Percentiles rank a stretch among this genome's conserved stretches.
Conservation (phyloP, 106 monocot species). For the Dendrobium catenatum region DNA sequence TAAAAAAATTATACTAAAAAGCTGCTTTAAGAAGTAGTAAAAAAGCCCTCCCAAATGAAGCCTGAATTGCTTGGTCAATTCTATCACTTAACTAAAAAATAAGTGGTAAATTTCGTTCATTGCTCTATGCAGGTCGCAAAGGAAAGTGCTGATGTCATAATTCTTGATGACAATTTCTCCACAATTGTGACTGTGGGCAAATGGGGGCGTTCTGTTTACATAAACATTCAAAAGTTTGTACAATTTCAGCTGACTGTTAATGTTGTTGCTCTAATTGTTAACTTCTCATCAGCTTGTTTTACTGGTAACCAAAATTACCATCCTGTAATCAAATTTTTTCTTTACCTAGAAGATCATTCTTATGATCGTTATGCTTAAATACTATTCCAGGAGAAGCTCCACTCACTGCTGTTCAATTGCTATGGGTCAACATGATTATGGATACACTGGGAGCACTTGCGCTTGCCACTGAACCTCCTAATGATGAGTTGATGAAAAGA, state of each 20-base stretch:
- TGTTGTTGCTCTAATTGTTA: slow-evolving; percentile 82
- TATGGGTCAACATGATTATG: slow-evolving; percentile 99
- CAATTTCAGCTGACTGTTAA: slow-evolving; percentile 97
- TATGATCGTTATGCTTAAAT: neutral
- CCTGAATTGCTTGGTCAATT: too few species aligned
- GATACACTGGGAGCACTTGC: slow-evolving; percentile 95
- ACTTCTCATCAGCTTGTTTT: slow-evolving; percentile 89
- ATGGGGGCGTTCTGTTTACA: slow-evolving; percentile 97
- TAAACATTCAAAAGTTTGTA: slow-evolving; percentile 98
- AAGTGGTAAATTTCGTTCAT: neutral
- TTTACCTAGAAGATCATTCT: neutral
- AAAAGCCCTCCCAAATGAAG: too few species aligned
- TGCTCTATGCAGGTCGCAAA: slow-evolving; percentile 68
- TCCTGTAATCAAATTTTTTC: neutral
- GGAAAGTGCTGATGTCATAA: slow-evolving; percentile 96
- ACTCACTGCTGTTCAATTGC: slow-evolving; percentile 87
- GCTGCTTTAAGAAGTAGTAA: too few species aligned
- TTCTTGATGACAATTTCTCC: slow-evolving; percentile 96
- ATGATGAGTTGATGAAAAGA: slow-evolving; percentile 78
- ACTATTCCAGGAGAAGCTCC: slow-evolving; percentile 64
- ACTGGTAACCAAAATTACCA: slow-evolving; percentile 38
- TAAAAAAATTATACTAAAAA: too few species aligned
- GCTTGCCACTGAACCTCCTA: slow-evolving; percentile 88
- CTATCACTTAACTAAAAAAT: too few species aligned
- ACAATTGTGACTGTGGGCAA: slow-evolving; percentile 92